Percentiles rank a stretch among this genome's conserved stretches.
phyloP scores from a whole-genome alignment of 352 stramenopile species.

The Peronospora belbahrii region DNA sequence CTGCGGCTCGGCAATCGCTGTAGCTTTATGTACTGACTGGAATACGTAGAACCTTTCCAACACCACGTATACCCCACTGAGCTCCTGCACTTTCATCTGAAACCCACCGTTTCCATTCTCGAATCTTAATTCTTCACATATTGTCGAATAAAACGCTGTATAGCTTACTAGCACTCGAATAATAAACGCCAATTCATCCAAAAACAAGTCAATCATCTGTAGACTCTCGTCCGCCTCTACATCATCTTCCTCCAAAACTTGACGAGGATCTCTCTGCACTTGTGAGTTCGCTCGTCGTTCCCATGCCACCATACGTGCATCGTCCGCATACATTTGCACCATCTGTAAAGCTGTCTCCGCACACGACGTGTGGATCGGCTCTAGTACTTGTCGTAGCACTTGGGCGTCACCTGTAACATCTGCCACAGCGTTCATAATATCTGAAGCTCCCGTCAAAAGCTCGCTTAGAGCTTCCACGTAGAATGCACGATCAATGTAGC shows the following conservation, averaged over 20 bases:
- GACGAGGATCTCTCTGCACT: slow-evolving; percentile 32
- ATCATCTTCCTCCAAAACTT: slow-evolving; percentile 13
- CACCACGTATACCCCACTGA: slow-evolving; percentile 74
- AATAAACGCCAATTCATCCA: slow-evolving; percentile 76
- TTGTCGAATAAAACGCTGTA: slow-evolving; percentile 37
- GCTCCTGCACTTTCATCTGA: slow-evolving; percentile 56
- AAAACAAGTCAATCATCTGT: slow-evolving; percentile 80
- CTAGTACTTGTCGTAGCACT: slow-evolving; percentile 41
- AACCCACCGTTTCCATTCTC: slow-evolving; percentile 29
- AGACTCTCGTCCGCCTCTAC: slow-evolving; percentile 76
- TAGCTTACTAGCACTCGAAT: slow-evolving; percentile 71
- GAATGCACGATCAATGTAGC: slow-evolving; percentile 80
- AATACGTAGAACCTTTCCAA: slow-evolving; percentile 83
- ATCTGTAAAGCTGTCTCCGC: slow-evolving; percentile 52
- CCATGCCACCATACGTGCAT: slow-evolving; percentile 72
- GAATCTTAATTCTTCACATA: slow-evolving; percentile 45
- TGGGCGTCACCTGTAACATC: slow-evolving; percentile 36
- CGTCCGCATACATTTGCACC: slow-evolving; percentile 59
- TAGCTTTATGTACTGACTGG: slow-evolving; percentile 80
- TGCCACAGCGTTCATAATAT: slow-evolving; percentile 76
- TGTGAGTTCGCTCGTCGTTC: slow-evolving; percentile 59
- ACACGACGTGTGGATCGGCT: slow-evolving; percentile 52
- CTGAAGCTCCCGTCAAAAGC: slow-evolving; percentile 58
- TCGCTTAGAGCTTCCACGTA: slow-evolving; percentile 70
- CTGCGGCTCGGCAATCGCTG: slow-evolving; percentile 70